phyloP scores from a whole-genome alignment of 495 filamentous ascomycete species.

The Penicillium desertorum region DNA sequence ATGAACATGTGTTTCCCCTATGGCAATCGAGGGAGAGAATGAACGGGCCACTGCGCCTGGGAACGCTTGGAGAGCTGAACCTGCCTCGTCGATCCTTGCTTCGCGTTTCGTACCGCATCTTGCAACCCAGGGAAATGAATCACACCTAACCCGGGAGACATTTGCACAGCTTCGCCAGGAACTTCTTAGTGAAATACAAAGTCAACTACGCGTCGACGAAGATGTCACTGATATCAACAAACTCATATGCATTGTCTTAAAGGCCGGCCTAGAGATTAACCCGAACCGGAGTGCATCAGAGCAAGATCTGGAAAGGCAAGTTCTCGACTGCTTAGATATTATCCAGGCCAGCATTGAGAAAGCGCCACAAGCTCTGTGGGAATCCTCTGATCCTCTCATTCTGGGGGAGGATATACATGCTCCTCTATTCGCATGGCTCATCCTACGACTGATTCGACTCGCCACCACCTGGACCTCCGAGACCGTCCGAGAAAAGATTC shows the following conservation, averaged over 20 bases:
- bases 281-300: slow-evolving; percentile 54
- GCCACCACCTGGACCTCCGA: slow-evolving; percentile 28
- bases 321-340: slow-evolving; percentile 66
- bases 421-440: slow-evolving; percentile 78
- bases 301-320: slow-evolving; percentile 54
- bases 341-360: slow-evolving; percentile 70
- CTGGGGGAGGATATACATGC: slow-evolving; percentile 51
- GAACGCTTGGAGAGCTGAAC: slow-evolving; percentile 32
- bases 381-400: slow-evolving; percentile 38
- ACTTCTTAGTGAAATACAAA: slow-evolving; percentile 51
- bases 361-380: slow-evolving; percentile 69
- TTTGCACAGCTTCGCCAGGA: slow-evolving; percentile 67
- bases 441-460: slow-evolving; percentile 40
- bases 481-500: slow-evolving; percentile 32
- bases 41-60: slow-evolving; percentile 16
- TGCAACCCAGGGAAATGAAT: slow-evolving; percentile 41
- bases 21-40: slow-evolving; percentile 31
- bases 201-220: slow-evolving; percentile 52
- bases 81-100: slow-evolving; percentile 68
- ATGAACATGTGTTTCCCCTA: slow-evolving; percentile 24
- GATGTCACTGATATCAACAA: slow-evolving; percentile 73
- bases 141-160: slow-evolving; percentile 50
- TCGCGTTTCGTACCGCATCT: slow-evolving; percentile 57
- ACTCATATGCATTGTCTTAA: slow-evolving; percentile 78
- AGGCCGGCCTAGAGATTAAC: slow-evolving; percentile 72